Conservation (phyloP, 768 basidiomycete genomes). For the Lepiota brunneoincarnata region DNA sequence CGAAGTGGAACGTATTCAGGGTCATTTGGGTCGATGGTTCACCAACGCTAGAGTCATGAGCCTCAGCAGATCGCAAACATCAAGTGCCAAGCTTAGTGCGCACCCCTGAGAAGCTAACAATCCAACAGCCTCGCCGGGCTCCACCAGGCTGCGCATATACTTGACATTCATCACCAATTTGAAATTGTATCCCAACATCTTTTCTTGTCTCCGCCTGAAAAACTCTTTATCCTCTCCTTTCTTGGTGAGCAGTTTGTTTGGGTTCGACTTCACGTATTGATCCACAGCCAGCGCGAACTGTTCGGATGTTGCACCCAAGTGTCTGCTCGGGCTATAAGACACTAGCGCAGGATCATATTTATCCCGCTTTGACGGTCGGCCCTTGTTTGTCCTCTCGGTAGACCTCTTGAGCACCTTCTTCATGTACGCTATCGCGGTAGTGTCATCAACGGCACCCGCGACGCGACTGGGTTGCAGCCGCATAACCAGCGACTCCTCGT, state of each 20-base stretch:
- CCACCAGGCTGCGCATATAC: constrained; percentile 90
- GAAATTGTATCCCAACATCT: constrained; percentile 60
- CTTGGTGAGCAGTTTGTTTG: constrained; percentile 41
- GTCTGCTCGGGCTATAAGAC: constrained; percentile 72
- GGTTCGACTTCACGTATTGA: constrained; percentile 76
- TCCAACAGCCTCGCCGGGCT: constrained; percentile 98
- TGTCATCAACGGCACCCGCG: constrained; percentile 56
- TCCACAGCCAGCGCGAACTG: constrained; percentile 80
- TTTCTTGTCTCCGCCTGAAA: constrained; percentile 43
- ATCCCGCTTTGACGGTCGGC: constrained; percentile 49
- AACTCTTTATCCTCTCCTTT: constrained; percentile 28
- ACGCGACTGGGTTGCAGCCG: constrained; percentile 63
- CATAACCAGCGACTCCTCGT: constrained; percentile 75
- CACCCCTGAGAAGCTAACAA: constrained; percentile 96
- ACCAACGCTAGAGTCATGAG: constrained; percentile 68
- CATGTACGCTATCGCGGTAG: constrained; percentile 75
- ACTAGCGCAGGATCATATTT: constrained; percentile 72
- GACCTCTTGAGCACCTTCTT: constrained; percentile 85
- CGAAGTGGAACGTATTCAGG: constrained; percentile 98
- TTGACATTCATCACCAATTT: constrained; percentile 84
- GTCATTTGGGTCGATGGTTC: constrained; percentile 99
- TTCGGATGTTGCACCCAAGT: constrained; percentile 90
- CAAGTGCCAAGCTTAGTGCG: constrained; percentile 19
- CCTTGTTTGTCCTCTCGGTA: constrained; percentile 37
- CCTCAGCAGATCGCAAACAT: not conserved